Base-by-base conservation (phyloP, 768 basidiomycete genomes). In the Lactifluus subvellereus region DNA sequence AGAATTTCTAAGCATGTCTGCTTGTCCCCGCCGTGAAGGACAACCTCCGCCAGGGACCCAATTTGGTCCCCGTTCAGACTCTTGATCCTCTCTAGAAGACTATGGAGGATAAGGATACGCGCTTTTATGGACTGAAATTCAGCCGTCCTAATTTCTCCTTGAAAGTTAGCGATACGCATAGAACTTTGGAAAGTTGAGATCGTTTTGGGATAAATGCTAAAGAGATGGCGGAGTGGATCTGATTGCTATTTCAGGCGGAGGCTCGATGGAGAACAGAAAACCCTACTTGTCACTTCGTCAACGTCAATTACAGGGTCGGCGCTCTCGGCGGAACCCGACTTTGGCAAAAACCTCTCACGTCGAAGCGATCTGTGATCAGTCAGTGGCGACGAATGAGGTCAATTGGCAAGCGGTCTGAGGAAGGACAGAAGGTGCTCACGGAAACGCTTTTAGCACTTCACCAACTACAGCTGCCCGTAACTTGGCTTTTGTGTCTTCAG, bases 161-260 rank as follows among this genome's bases (percentile, higher is more conserved):
- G 58, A 5, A 64, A 33, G 38, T 49, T 59, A n/a, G 58, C 63
- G 1, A 38, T 27, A 20, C 54, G 48, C n/a, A 59, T 50, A 27
- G 57, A 8, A 9, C 37, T 43, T 20, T 2, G 8, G 18, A 11
- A n/a, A 43, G 20, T 30, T 63, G 27, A 35, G 52, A n/a, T 63
- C 0, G 58, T 22, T 33, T 60, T 60, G 6, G 63, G 53, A 60
- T 30, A 55, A 3, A 64, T n/a, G 5, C n/a, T 47, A 20, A 64
- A 64, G 6, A 64, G 5, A 16, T 60, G 42, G 2, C 43, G 20
- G 18, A 64, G 63, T 32, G 58, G 27, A 16, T 54, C 63, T 60
- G 20, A 7, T 18, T 1, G 5, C 6, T 1, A 22, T 20, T 22
- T 50, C 35, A 64, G 27, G 16, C 14, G 1, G 4, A 49, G 30